Evolutionary conservation across 2,329 filamentous ascomycete species (phyloP), one percentile per base, ranked within the genome.

Genomic region (Rugonectria rugulosa): DNA sequence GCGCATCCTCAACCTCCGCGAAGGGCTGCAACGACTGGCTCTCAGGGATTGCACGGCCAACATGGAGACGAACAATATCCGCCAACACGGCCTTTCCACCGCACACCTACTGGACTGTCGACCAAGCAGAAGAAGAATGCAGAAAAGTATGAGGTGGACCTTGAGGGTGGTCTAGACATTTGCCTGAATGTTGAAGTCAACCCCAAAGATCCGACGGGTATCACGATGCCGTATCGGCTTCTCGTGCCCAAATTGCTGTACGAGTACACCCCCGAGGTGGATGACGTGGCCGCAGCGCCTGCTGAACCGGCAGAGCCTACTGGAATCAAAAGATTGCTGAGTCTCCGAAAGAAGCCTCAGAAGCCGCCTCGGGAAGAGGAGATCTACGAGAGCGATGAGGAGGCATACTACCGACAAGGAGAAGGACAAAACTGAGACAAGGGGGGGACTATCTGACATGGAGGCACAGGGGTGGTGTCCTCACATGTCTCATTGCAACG

Each of bases 141-240:
- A 3, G 78, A 81, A 34, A 78, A 78, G 15, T 79, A 79, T 37
- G 81, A 84, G 9, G 84, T 98, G 56, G 87, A 97, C 68, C 80
- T 97, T 0, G 86, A 95, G 69, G 89, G 89, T 24, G 92, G 92
- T 0, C 78, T 99, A 9, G 92, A 97, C 62, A 88, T 99, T 29
- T 90, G 87, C 45, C 75, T 99, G 37, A 97, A 97, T 66, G 87
- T 97, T 59, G 95, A 99, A 75, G 86, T 97, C 58, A 92, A 89
- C 66, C 84, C 90, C 38, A 87, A 86, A 60, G 92, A 99, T 66
- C 94, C 95, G 1, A 83, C 90, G 0, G 96, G 95, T 12, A 92
- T 91, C 61, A 99, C 95, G 1, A 85, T 87, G 45, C 91, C 92
- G 8, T 99, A 99, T 72, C 82, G 92, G 32, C 77, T 99, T 5